Percentiles rank a stretch among this genome's conserved stretches.
These are phyloP conservation scores for Zymoseptoria passerinii DNA, from an alignment of 2,329 filamentous ascomycete species.

Conservation along the genomic window DNA sequence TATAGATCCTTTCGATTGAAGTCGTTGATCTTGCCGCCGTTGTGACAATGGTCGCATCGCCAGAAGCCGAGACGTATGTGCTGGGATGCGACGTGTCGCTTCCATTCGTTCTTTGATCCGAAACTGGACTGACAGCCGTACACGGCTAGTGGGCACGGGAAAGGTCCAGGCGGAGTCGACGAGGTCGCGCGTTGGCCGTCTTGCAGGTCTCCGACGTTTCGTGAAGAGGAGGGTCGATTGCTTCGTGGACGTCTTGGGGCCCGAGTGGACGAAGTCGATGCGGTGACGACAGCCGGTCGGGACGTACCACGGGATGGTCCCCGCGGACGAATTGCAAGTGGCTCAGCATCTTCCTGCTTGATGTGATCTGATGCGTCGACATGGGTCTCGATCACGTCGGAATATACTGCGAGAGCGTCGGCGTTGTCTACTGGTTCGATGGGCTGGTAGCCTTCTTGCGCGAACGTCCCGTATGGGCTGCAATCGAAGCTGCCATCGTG, in stretches of 20 bases:
- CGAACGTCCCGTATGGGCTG: conserved; percentile 5
- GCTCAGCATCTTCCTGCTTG: neutral
- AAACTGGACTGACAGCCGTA: conserved; percentile 70
- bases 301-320: conserved; percentile 7
- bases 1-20: conserved; percentile 93
- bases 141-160: conserved; percentile 68
- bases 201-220: neutral
- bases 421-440: conserved; percentile 5
- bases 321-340: conserved; percentile 13
- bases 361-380: neutral
- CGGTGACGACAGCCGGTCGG: neutral
- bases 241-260: conserved; percentile 12
- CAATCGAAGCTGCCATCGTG: conserved; percentile 6
- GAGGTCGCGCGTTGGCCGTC: neutral
- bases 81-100: conserved; percentile 73
- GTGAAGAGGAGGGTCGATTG: conserved; percentile 9
- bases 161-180: conserved; percentile 33
- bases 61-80: conserved; percentile 69
- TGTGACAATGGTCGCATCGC: conserved; percentile 59
- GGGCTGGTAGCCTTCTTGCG: conserved; percentile 22
- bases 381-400: neutral
- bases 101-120: conserved; percentile 87
- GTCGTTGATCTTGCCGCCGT: conserved; percentile 41
- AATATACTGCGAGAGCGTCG: neutral
- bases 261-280: conserved; percentile 2